Base-by-base conservation (phyloP, 192 early-diverging fungal species). In the Coemansia sp. region DNA sequence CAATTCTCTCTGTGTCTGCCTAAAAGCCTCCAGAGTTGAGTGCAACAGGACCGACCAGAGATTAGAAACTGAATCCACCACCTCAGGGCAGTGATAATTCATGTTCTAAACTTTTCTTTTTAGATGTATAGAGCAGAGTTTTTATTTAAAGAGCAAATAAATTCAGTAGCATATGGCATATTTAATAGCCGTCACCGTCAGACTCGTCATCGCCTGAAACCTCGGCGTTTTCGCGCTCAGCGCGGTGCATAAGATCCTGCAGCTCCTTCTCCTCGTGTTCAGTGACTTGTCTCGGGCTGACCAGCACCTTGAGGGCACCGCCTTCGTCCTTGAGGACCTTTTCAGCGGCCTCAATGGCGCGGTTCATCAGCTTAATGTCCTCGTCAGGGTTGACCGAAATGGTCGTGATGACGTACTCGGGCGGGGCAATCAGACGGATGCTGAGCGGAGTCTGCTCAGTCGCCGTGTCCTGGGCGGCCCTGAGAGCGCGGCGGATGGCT, bases 261-360 rank as follows among this genome's bases (percentile, higher is more conserved):
- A 99, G 88, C 84, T 99, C 97, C 73, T 84, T 81, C 64, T 99
- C 97, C 71, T 99, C 97, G 26, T 88, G 87, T 66, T 94, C 94
- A 57, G 86, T 89, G 15, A 99, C 93, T 42, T 89, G 88, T 69
- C 89, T 89, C 55, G 97, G 94, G 72, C 90, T 94, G 91, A 95
- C 97, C 68, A 90, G 86, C 22, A 97, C 87, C 59, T 78, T 86
- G 62, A 97, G 83, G 64, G 67, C 82, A 58, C 94, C 94, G 28
- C 84, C 85, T 50, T 83, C 84, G 59, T 86, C 23, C 57, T 37
- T 87, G 63, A 99, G 88, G 31, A 83, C 82, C 64, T 90, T 86
- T 75, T 94, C 92, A 55, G 92, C 91, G 21, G 82, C 87, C 28
- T 75, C 80, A 51, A 99, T 88, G 21, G 93, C 93, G 72, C 89